Evolutionary conservation across 768 basidiomycete species (phyloP).

Genomic region (Candolleomyces aberdarensis): DNA sequence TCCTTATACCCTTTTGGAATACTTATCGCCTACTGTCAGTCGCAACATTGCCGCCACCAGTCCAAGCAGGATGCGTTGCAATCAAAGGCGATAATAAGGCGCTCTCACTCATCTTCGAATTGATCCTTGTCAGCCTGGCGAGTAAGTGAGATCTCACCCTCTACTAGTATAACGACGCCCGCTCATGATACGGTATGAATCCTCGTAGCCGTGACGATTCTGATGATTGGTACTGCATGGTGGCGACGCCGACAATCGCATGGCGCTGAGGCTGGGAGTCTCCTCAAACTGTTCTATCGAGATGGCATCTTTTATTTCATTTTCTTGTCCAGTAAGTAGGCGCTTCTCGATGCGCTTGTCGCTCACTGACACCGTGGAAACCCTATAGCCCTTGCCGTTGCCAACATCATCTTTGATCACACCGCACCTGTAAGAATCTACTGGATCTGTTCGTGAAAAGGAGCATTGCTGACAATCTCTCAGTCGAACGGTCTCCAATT

Average conservation of each 20-base stretch:
- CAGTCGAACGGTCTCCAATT: background rate
- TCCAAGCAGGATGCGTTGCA: background rate
- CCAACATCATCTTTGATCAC: background rate
- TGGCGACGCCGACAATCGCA: background rate
- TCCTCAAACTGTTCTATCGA: background rate
- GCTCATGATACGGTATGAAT: background rate
- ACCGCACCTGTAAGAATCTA: background rate
- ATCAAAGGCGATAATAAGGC: background rate
- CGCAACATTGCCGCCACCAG: background rate
- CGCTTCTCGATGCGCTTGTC: background rate
- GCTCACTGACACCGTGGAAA: too few relatives aligned
- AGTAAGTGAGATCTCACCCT: background rate
- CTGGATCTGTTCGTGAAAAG: background rate
- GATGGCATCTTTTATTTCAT: background rate
- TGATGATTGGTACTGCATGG: background rate
- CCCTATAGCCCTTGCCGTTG: background rate
- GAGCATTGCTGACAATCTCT: background rate
- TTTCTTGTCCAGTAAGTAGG: background rate
- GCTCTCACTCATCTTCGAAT: background rate
- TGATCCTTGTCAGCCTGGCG: background rate
- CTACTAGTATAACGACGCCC: background rate
- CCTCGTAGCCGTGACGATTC: background rate
- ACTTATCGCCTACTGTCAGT: background rate
- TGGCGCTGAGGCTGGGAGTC: background rate
- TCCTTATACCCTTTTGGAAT: background rate